A percentile compares a stretch with the other conserved stretches of the same genome.
Conservation (phyloP, 2,329 filamentous ascomycete species). For the Cephalotrichum gorgonifer region DNA sequence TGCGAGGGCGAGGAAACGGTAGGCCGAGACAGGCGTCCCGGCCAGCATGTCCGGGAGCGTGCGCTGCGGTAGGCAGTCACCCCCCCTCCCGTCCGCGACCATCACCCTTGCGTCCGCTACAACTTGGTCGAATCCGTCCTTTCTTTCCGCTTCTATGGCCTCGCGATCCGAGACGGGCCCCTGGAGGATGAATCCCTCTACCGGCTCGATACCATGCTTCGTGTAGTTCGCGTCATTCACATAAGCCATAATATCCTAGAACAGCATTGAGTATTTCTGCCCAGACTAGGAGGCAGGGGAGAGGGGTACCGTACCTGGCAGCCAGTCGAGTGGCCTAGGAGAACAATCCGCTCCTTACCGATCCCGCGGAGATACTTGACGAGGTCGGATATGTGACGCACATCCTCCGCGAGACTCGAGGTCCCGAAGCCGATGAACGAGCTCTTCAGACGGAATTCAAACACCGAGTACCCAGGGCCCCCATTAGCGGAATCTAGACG, state of each 20-base stretch:
- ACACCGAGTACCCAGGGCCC: conserved; percentile 38
- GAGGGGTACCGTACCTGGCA: conserved; percentile 31
- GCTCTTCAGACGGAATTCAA: conserved; percentile 45
- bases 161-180: conserved; percentile 73
- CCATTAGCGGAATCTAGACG: conserved; percentile 23
- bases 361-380: conserved; percentile 43
- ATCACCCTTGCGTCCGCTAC: conserved; percentile 40
- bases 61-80: conserved; percentile 43
- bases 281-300: background rate
- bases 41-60: conserved; percentile 27
- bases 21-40: conserved; percentile 37
- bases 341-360: conserved; percentile 38
- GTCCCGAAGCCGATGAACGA: conserved; percentile 43
- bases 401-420: conserved; percentile 38
- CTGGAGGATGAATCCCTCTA: conserved; percentile 73
- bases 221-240: conserved; percentile 21
- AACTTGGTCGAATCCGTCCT: conserved; percentile 29
- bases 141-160: conserved; percentile 27
- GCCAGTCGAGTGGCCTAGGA: conserved; percentile 50
- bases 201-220: conserved; percentile 29
- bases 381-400: conserved; percentile 39
- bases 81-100: conserved; percentile 41
- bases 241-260: conserved; percentile 47
- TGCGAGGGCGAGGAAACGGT: conserved; percentile 39
- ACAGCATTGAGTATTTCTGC: background rate